These are phyloP conservation scores for Fraxinus angustifolia DNA, from an alignment of 305 asterid species.

Conservation along the genomic window DNA sequence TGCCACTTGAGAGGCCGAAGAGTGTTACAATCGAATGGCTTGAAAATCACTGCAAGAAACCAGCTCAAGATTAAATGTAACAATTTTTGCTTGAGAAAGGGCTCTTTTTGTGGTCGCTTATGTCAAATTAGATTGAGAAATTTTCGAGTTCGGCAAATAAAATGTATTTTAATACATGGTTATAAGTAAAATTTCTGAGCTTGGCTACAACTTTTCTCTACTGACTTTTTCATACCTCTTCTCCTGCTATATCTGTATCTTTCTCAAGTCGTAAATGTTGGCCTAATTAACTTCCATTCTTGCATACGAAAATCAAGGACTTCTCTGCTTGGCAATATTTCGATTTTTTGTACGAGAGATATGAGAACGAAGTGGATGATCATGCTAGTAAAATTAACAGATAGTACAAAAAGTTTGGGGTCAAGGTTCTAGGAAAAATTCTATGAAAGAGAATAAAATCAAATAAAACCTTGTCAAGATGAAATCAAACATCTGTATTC, in stretches of 20 bases:
- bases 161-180: neutral
- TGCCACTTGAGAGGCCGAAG: conserved; percentile 63
- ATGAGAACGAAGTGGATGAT: conserved; percentile 49
- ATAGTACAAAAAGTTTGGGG: conserved; percentile 32
- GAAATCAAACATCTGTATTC: neutral
- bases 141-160: neutral
- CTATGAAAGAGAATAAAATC: conserved; percentile 37
- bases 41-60: conserved; percentile 64
- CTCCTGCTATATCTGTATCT: neutral
- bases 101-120: neutral
- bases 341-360: conserved; percentile 42
- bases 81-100: neutral
- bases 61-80: conserved; percentile 31
- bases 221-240: neutral
- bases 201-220: neutral
- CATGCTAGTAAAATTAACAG: conserved; percentile 27
- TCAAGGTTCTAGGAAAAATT: conserved; percentile 34
- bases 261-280: neutral
- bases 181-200: neutral
- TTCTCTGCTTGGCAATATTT: conserved; percentile 44
- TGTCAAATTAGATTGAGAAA: neutral
- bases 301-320: conserved; percentile 27
- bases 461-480: conserved; percentile 3
- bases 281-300: neutral
- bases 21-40: conserved; percentile 69